Evolutionary conservation across 345 rosid genomes (phyloP).

Genomic region (Noccaea bulbosa): DNA sequence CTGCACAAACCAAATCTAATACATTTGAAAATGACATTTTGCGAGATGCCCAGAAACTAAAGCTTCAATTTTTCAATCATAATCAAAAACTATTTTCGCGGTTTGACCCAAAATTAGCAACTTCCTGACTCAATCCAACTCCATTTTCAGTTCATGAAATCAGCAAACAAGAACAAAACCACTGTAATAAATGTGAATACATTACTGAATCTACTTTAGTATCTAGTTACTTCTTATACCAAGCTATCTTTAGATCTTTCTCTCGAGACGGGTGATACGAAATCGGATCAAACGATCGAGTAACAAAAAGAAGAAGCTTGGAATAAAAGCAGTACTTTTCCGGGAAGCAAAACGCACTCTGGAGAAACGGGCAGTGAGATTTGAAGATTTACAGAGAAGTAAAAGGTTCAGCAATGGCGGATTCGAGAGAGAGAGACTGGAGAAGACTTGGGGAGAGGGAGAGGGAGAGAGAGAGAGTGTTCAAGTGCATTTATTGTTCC

Average conservation of each 20-base stretch:
- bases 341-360: constrained; percentile 1
- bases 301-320: constrained; percentile 28
- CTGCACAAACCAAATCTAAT: constrained; percentile 32
- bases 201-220: constrained; percentile 1
- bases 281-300: constrained; percentile 40
- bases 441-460: constrained; percentile 31
- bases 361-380: constrained; percentile 22
- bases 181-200: background rate
- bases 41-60: constrained; percentile 7
- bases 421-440: constrained; percentile 18
- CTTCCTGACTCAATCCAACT: constrained; percentile 40
- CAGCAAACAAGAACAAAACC: constrained; percentile 13
- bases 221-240: background rate
- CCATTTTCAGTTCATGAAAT: constrained; percentile 18
- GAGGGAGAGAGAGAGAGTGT: constrained; percentile 29
- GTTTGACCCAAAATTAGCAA: constrained; percentile 36
- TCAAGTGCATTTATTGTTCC: constrained; percentile 47
- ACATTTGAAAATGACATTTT: constrained; percentile 14
- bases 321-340: constrained; percentile 9
- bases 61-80: background rate
- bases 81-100: background rate
- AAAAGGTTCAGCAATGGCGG: constrained; percentile 37
- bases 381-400: constrained; percentile 30
- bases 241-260: constrained; percentile 30
- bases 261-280: constrained; percentile 1